Evolutionary conservation across 1,284 basidiomycete species (phyloP).

Genomic region (Cerioporus squamosus): DNA sequence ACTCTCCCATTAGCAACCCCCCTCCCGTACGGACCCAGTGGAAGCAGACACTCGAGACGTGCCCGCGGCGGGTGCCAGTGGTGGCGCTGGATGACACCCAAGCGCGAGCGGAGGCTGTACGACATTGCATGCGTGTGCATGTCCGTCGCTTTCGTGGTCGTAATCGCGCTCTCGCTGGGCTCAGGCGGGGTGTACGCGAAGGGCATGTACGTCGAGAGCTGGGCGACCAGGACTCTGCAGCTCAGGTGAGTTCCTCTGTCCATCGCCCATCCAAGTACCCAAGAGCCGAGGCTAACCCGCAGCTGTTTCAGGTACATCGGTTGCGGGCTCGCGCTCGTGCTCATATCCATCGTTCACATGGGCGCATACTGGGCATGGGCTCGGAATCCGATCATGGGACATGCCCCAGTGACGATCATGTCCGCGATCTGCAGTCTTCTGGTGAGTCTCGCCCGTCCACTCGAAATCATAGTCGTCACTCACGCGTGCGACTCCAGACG

Average conservation of each 20-base stretch:
- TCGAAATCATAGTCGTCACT: background rate
- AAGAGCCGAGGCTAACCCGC: no score
- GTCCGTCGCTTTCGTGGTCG: background rate
- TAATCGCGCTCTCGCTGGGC: background rate
- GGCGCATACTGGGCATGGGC: background rate
- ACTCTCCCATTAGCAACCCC: background rate
- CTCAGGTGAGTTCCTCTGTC: background rate
- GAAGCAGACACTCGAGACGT: no score
- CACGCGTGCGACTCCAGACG: background rate
- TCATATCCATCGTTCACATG: background rate
- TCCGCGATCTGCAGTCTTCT: background rate
- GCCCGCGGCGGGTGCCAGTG: background rate
- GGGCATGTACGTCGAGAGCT: background rate
- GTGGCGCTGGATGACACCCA: background rate
- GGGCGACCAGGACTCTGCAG: background rate
- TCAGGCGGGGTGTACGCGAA: conserved; percentile 1
- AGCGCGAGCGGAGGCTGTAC: background rate
- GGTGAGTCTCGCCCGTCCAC: background rate
- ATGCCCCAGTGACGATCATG: background rate
- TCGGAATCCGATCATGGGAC: background rate
- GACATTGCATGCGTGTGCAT: background rate
- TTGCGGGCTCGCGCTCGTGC: background rate
- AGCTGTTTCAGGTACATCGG: background rate
- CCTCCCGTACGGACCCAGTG: no score
- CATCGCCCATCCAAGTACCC: no score